phyloP scores from a whole-genome alignment of 2,329 filamentous ascomycete species.

The Chrysoporthe puriensis region DNA sequence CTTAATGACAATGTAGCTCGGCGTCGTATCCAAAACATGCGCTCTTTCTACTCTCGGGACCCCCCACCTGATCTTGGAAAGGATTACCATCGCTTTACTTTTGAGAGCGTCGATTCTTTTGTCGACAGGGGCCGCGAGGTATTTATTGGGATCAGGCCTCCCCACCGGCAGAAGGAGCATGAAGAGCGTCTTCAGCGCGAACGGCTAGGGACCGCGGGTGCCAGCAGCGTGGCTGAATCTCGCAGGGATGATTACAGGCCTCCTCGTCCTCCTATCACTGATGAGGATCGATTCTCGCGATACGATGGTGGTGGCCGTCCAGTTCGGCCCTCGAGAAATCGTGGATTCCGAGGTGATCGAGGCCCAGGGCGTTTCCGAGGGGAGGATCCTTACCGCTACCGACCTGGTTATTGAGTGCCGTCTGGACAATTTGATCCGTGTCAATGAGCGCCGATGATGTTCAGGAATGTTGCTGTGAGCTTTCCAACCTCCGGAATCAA shows the following conservation, averaged over 20 bases:
- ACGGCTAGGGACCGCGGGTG: constrained; percentile 20
- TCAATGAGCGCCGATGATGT: not conserved
- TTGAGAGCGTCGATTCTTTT: constrained; percentile 67
- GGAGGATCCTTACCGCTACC: constrained; percentile 28
- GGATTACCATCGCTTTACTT: constrained; percentile 72
- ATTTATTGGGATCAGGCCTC: constrained; percentile 65
- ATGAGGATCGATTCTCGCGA: constrained; percentile 24
- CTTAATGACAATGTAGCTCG: constrained; percentile 67
- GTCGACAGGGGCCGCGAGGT: constrained; percentile 76
- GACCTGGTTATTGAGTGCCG: constrained; percentile 21
- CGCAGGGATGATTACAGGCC: constrained; percentile 21
- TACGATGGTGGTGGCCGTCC: constrained; percentile 19
- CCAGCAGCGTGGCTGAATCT: constrained; percentile 17
- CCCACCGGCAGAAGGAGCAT: constrained; percentile 54
- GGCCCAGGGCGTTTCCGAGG: constrained; percentile 25
- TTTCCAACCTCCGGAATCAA: not conserved
- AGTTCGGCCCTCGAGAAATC: constrained; percentile 26
- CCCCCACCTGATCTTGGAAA: constrained; percentile 47
- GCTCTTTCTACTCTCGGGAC: constrained; percentile 42
- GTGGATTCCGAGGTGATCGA: constrained; percentile 25
- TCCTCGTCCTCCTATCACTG: constrained; percentile 20
- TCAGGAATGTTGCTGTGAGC: not conserved
- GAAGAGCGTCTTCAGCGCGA: constrained; percentile 28
- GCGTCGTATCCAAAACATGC: constrained; percentile 64
- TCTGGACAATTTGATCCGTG: not conserved